Conservation (phyloP, 768 basidiomycete genomes). For the Suillus sp. region DNA sequence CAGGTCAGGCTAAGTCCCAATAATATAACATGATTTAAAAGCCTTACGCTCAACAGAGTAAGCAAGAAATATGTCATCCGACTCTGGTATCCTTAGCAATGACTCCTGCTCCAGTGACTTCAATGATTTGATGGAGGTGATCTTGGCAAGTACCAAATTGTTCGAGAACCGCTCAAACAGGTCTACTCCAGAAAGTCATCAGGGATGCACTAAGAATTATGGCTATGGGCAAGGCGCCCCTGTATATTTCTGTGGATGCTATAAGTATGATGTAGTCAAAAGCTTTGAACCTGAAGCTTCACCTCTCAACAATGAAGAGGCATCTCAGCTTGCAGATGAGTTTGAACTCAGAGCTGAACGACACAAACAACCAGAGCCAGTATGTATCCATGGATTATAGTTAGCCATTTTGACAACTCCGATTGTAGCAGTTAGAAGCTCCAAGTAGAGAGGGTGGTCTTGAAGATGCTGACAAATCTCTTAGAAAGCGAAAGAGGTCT, state of each 20-base stretch:
- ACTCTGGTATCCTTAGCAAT: no score
- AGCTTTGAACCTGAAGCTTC: neutral
- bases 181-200: neutral
- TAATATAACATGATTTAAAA: no score
- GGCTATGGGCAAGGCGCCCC: neutral
- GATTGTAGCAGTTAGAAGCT: neutral
- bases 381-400: neutral
- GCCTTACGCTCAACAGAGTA: no score
- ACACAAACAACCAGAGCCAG: neutral
- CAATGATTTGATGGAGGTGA: neutral
- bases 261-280: neutral
- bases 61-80: no score
- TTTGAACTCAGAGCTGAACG: neutral
- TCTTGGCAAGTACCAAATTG: neutral
- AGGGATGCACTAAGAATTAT: neutral
- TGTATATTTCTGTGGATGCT: neutral
- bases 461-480: neutral
- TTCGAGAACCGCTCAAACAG: neutral
- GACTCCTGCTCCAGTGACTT: neutral
- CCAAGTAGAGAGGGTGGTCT: neutral
- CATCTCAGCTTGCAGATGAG: neutral
- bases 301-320: neutral
- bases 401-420: neutral
- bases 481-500: no score
- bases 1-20: no score